Conservation (phyloP, 768 basidiomycete genomes). For the Macrocybe gigantea region DNA sequence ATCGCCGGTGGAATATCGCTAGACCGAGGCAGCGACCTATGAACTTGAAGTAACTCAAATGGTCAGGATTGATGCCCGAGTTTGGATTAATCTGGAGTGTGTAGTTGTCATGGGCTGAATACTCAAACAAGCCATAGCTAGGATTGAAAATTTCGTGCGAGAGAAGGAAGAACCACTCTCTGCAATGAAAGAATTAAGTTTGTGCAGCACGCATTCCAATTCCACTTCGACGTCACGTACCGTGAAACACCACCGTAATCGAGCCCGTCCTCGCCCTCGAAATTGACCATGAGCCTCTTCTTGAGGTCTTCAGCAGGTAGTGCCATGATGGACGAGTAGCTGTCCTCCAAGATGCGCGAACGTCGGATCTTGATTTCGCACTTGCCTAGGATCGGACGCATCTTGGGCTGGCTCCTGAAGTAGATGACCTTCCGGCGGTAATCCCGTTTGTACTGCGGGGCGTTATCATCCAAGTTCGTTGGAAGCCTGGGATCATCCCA, state of each 20-base stretch:
- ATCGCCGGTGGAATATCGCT: conserved; percentile 72
- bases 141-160: conserved; percentile 83
- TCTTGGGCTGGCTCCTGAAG: conserved; percentile 86
- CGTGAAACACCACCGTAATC: conserved; percentile 77
- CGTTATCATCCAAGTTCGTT: conserved; percentile 75
- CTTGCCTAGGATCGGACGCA: conserved; percentile 72
- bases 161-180: conserved; percentile 84
- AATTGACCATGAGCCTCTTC: conserved; percentile 65
- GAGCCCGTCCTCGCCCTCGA: conserved; percentile 75
- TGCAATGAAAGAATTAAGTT: conserved; percentile 19
- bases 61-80: conserved; percentile 71
- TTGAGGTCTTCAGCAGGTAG: conserved; percentile 67
- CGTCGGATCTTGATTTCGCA: conserved; percentile 84
- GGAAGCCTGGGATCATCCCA: conserved; percentile 94
- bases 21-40: conserved; percentile 71
- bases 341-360: conserved; percentile 79
- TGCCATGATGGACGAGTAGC: conserved; percentile 81
- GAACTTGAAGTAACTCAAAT: conserved; percentile 78
- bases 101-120: conserved; percentile 75
- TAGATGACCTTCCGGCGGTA: conserved; percentile 90
- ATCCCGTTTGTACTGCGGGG: conserved; percentile 94
- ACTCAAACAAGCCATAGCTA: conserved; percentile 77
- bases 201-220: not conserved
- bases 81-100: conserved; percentile 77
- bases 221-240: conserved; percentile 32